Evolutionary conservation across 176 grass and related monocot genomes (phyloP).

Genomic region (Cocos nucifera): DNA sequence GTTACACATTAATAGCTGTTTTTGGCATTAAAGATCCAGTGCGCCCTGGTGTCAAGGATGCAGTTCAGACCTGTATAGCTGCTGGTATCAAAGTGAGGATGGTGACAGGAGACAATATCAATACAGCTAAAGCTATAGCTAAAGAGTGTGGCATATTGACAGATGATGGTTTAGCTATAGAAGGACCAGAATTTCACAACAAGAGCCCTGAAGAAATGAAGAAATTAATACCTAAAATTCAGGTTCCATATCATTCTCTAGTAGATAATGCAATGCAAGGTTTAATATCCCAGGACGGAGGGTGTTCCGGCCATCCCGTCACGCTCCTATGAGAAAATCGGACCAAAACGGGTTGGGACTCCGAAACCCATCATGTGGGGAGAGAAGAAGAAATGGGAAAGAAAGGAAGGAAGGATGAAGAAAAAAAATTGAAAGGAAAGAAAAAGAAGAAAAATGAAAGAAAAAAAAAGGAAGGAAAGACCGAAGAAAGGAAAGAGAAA

Average conservation of each 20-base stretch:
- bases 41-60: slow-evolving; percentile 68
- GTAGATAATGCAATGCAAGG: not conserved
- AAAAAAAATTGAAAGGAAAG: no score
- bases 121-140: slow-evolving; percentile 84
- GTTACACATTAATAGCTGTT: slow-evolving; percentile 75
- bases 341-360: no score
- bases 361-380: no score
- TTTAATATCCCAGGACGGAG: no score
- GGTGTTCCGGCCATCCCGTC: no score
- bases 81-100: slow-evolving; percentile 87
- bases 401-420: no score
- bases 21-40: slow-evolving; percentile 96
- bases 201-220: slow-evolving; percentile 80
- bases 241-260: slow-evolving; percentile 25
- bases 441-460: no score
- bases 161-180: slow-evolving; percentile 68
- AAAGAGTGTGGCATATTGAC: slow-evolving; percentile 91
- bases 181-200: slow-evolving; percentile 63
- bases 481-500: no score
- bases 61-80: slow-evolving; percentile 53
- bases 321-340: no score
- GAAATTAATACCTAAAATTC: slow-evolving; percentile 80
- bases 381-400: no score
- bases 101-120: slow-evolving; percentile 97
- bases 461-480: no score